phyloP scores from a whole-genome alignment of 2,329 filamentous ascomycete genomes.

The Proliferodiscus dingleyae region DNA sequence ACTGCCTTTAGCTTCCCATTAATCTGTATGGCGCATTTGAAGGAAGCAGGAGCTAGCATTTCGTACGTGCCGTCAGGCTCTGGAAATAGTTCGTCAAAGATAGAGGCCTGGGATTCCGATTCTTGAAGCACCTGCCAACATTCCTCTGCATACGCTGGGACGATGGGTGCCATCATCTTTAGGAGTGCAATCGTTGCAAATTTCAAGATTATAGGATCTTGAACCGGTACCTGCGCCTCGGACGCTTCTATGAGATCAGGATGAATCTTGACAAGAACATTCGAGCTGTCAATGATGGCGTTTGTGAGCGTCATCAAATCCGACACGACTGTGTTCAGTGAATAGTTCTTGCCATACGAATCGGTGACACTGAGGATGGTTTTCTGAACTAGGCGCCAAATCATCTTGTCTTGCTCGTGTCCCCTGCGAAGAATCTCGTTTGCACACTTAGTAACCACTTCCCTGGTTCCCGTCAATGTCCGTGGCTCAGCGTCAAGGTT shows the following conservation, averaged over 20 bases:
- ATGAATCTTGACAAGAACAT: neutral
- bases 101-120: conserved; percentile 22
- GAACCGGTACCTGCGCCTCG: conserved; percentile 14
- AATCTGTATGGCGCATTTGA: conserved; percentile 65
- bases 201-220: neutral
- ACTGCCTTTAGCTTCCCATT: conserved; percentile 74
- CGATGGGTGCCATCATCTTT: conserved; percentile 71
- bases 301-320: conserved; percentile 82
- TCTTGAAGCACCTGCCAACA: conserved; percentile 52
- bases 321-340: conserved; percentile 78
- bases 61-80: conserved; percentile 45
- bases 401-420: conserved; percentile 20
- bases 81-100: conserved; percentile 55
- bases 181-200: conserved; percentile 53
- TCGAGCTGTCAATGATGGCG: conserved; percentile 41
- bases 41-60: conserved; percentile 45
- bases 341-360: conserved; percentile 66
- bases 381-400: conserved; percentile 64
- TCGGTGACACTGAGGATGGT: conserved; percentile 63
- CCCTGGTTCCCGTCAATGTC: conserved; percentile 6
- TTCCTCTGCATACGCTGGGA: conserved; percentile 77
- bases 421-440: conserved; percentile 31
- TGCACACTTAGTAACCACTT: conserved; percentile 14
- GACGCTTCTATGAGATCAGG: neutral
- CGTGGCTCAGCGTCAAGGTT: too few species aligned